Conservation (phyloP, 129 eudicot species). For the Kitagawia praeruptora region DNA sequence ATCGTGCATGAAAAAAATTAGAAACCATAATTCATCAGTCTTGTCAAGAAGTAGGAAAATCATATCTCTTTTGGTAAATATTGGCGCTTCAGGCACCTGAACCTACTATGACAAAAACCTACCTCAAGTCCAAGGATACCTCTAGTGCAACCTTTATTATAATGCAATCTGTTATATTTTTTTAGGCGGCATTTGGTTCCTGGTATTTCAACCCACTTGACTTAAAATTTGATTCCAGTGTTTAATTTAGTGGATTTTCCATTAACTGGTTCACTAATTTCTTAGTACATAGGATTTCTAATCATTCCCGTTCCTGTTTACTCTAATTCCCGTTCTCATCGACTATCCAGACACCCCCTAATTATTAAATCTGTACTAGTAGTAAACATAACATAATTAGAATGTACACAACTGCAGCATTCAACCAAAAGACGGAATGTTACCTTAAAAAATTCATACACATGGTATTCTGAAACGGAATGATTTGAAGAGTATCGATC, state of each 20-base stretch:
- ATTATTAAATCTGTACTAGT: neutral
- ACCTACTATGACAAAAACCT: neutral
- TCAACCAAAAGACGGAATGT: neutral
- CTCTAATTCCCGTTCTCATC: neutral
- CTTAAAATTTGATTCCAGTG: neutral
- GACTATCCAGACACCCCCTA: neutral
- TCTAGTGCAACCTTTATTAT: neutral
- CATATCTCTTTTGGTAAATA: too few relatives aligned
- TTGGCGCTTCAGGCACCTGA: too few relatives aligned
- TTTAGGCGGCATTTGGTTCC: neutral
- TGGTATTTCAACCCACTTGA: neutral
- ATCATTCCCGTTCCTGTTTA: neutral
- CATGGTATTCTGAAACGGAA: conserved; percentile 50
- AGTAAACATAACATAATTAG: neutral
- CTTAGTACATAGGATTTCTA: neutral
- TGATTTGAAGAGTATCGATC: conserved; percentile 46
- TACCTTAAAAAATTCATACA: conserved; percentile 59
- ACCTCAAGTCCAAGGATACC: neutral
- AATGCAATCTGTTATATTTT: neutral
- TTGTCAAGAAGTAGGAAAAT: neutral
- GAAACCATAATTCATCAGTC: neutral
- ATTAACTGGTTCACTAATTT: neutral
- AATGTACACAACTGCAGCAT: neutral
- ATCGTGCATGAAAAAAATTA: neutral
- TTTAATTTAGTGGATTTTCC: neutral